phyloP scores from a whole-genome alignment of 139 green algal genomes.

The Spirogloea muscicola region DNA sequence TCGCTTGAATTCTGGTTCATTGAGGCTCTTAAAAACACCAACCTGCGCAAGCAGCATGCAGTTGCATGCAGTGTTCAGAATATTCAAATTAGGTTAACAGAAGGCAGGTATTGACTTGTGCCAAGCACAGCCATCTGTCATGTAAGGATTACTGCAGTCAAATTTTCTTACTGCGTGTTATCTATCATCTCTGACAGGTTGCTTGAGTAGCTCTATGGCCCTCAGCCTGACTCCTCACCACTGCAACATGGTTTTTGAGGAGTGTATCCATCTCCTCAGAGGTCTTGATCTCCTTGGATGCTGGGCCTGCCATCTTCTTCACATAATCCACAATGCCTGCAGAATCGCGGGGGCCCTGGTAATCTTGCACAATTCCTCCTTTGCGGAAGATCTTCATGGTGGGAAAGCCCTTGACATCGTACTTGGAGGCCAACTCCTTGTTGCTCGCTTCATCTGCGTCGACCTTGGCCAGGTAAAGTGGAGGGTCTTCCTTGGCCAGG shows the following conservation, averaged over 20 bases:
- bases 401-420: constrained; percentile 45
- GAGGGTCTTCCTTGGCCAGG: constrained; percentile 8
- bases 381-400: constrained; percentile 52
- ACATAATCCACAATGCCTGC: constrained; percentile 45
- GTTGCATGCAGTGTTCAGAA: neutral
- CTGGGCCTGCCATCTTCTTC: constrained; percentile 43
- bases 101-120: neutral
- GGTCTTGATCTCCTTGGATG: constrained; percentile 27
- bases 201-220: neutral
- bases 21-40: constrained; percentile 22
- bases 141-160: neutral
- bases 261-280: constrained; percentile 24
- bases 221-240: neutral
- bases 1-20: constrained; percentile 22
- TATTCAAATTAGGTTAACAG: neutral
- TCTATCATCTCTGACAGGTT: neutral
- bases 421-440: constrained; percentile 44
- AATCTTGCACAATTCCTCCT: constrained; percentile 23
- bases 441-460: constrained; percentile 27
- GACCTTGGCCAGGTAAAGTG: constrained; percentile 28
- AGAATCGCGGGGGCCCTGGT: constrained; percentile 46
- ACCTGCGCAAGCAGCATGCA: neutral
- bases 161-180: neutral
- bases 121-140: neutral
- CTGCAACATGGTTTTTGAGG: constrained; percentile 9